Evolutionary conservation across 371 early-diverging fungal species (phyloP).

Genomic region (Gilbertella persicaria): DNA sequence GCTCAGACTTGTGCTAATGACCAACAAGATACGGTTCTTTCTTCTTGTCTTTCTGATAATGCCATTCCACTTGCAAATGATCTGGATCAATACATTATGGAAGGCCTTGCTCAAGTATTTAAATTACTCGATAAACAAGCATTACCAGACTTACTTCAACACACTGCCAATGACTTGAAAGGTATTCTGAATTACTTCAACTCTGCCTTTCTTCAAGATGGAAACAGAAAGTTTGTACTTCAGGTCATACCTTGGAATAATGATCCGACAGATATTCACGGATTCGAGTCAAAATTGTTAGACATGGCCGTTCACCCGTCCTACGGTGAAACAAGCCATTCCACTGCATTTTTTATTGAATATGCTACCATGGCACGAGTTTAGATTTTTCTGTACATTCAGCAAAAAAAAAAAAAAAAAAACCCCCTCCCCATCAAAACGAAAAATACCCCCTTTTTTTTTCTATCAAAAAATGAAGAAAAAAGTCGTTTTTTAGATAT

Average conservation of each 20-base stretch:
- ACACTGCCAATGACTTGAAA: conserved; percentile 34
- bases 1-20: conserved; percentile 12
- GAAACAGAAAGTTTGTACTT: conserved; percentile 27
- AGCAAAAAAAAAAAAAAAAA: too few species aligned
- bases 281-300: conserved; percentile 28
- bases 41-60: conserved; percentile 28
- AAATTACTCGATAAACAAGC: conserved; percentile 25
- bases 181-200: conserved; percentile 44
- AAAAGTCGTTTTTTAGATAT: too few species aligned
- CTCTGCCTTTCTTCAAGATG: conserved; percentile 27
- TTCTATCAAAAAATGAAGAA: too few species aligned
- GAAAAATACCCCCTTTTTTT: too few species aligned
- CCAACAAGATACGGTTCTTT: conserved; percentile 15
- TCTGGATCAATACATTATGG: conserved; percentile 31
- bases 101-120: conserved; percentile 28
- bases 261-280: conserved; percentile 13
- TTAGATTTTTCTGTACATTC: conserved; percentile 8
- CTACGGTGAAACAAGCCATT: conserved; percentile 19
- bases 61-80: conserved; percentile 23
- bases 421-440: conserved; percentile 6
- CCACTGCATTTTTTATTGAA: conserved; percentile 26
- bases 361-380: conserved; percentile 29
- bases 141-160: conserved; percentile 36
- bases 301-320: conserved; percentile 20
- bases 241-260: conserved; percentile 38